phyloP scores from a whole-genome alignment of 2,329 filamentous ascomycete species.

The Niveomyces coronatus region DNA sequence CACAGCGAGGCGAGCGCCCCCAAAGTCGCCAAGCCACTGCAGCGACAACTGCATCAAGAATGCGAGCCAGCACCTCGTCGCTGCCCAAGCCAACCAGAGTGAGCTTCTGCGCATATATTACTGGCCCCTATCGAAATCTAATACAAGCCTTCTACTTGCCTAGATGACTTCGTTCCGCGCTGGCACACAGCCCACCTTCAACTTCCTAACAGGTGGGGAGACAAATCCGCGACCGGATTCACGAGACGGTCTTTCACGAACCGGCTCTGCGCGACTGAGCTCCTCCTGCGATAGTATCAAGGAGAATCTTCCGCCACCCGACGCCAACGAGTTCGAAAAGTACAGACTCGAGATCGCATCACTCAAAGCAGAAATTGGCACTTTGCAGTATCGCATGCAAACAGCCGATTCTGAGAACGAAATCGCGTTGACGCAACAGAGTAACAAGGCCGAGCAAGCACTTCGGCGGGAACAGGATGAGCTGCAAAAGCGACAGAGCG shows the following conservation, averaged over 20 bases:
- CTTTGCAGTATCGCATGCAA: constrained; percentile 77
- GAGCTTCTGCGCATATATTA: not conserved
- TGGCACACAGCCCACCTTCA: constrained; percentile 48
- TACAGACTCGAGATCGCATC: constrained; percentile 57
- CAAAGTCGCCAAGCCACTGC: constrained; percentile 20
- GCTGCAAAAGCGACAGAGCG: constrained; percentile 54
- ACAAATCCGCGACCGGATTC: constrained; percentile 28
- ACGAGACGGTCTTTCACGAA: constrained; percentile 30
- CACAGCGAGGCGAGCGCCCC: constrained; percentile 22
- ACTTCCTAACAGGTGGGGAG: constrained; percentile 47
- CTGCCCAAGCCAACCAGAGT: constrained; percentile 22
- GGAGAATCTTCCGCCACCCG: constrained; percentile 48
- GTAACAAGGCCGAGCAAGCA: constrained; percentile 73
- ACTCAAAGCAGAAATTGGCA: constrained; percentile 80
- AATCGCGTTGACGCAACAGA: constrained; percentile 64
- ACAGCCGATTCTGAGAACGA: constrained; percentile 83
- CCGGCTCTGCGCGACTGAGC: constrained; percentile 33
- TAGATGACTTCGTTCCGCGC: constrained; percentile 28
- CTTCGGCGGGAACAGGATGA: constrained; percentile 78
- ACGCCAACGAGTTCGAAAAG: constrained; percentile 48
- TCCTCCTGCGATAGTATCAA: constrained; percentile 51
- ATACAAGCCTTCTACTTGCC: constrained; percentile 4
- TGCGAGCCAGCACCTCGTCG: constrained; percentile 27
- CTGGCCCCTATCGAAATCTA: not conserved
- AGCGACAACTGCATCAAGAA: constrained; percentile 20